Evolutionary conservation across 768 basidiomycete species (phyloP), one percentile per base, ranked within the genome.

Genomic region (Leccinellum albellum): DNA sequence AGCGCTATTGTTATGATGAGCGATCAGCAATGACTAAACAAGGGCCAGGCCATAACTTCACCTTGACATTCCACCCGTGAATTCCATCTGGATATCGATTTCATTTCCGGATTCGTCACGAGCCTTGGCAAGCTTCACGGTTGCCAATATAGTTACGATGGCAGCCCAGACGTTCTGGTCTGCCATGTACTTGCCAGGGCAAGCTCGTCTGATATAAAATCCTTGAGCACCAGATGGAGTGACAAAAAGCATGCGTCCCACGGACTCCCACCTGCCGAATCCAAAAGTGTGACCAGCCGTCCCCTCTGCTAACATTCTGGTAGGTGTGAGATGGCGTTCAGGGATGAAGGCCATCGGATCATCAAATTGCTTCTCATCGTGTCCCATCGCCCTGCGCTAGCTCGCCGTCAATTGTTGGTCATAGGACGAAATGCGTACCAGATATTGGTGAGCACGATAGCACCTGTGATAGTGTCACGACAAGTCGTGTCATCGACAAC

Each of bases 261-360:
- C n/a, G n/a, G n/a, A n/a, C n/a, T n/a, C n/a, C n/a, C 49, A 70
- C 69, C 69, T 69, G 46, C 65, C 69, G 51, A 71, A 70, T 26
- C 67, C 60, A 21, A 66, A 72, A 10, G 29, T 6, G 3, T 48
- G 33, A 6, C 21, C 20, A 2, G 37, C 17, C 8, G 33, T 24
- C 3, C 33, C 61, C 15, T 63, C 56, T 1, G 31, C 44, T 21
- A 69, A 48, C 15, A 46, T 49, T 10, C 66, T 68, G 1, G 53
- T 23, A 1, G 58, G 1, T 6, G 59, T 61, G n/a, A 86, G 63
- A 70, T 81, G 84, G 40, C 85, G 75, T 58, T 84, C 81, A 8
- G 86, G 85, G n/a, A 76, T 73, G 71, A 85, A 85, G 8, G 62
- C 61, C 54, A 75, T 75, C 7, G 85, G 78, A 32, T 85, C 76